Conservation (phyloP, 2,329 filamentous ascomycete species). For the Aspergillus novoparasiticus region DNA sequence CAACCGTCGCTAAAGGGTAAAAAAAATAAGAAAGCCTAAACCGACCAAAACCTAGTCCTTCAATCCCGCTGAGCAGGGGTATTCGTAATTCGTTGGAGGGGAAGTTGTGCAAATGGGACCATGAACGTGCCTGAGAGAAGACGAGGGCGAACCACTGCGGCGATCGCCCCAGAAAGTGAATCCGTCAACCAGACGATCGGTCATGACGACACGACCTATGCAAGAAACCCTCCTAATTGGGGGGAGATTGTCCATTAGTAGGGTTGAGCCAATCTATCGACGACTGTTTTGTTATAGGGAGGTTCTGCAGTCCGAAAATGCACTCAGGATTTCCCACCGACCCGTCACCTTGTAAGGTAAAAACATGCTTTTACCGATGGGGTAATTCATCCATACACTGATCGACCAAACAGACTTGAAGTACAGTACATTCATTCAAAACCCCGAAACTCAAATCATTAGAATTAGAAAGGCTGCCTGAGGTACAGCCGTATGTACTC, state of each 20-base stretch:
- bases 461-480: background rate
- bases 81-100: constrained; percentile 3
- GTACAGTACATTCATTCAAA: background rate
- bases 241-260: background rate
- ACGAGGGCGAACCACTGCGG: constrained; percentile 7
- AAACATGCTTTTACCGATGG: background rate
- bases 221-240: constrained; percentile 4
- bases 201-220: constrained; percentile 15
- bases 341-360: background rate
- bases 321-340: background rate
- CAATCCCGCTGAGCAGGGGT: background rate
- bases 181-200: constrained; percentile 10
- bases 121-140: constrained; percentile 13
- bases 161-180: constrained; percentile 12
- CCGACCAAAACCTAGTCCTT: background rate
- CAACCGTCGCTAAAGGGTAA: background rate
- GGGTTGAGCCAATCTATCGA: background rate
- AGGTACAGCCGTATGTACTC: background rate
- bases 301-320: constrained; percentile 5
- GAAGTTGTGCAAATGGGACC: constrained; percentile 8
- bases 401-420: background rate
- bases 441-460: background rate
- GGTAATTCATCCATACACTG: background rate
- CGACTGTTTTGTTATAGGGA: background rate
- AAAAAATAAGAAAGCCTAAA: background rate